Evolutionary conservation across 768 basidiomycete species (phyloP), one percentile per base, ranked within the genome.

Genomic region (Lentinus brumalis): DNA sequence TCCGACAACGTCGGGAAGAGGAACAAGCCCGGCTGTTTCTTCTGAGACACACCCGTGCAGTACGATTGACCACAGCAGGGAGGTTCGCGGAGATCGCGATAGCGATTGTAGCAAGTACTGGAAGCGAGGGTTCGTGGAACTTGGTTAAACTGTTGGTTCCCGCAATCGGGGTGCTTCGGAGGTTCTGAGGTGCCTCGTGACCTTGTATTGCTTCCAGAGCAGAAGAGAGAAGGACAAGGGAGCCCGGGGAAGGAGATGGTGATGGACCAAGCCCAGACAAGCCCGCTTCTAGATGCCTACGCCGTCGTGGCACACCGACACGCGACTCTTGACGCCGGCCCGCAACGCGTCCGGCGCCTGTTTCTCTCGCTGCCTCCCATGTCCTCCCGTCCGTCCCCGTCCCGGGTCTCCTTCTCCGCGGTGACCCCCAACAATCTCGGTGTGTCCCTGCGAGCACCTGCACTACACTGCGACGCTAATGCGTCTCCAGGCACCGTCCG

Each of bases 381-480:
- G 66, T 68, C 70, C 59, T 60, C 74, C 47, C 62, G 58, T 58
- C 73, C 74, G 46, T 60, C 70, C 29, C 65, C 64, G 53, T 62
- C 77, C 59, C 85, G 86, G 65, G 76, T 91, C 60, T 83, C 89
- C 18, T 90, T 91, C 74, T 81, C 91, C 53, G 85, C 86, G 51
- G 76, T 93, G 69, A 91, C 88, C 11, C 78, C 81, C 57, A 94
- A 94, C 74, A 96, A 95, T 75, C 76, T 95, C 49, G 94, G 94
- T 53, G 88, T 2, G 83, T 76, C 41, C 45, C 31, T 35, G 35
- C 5, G 16, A 16, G 8, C 61, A 81, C 86, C 88, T 89, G 74
- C 80, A 88, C 44, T 83, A 84, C 49, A 74, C 91, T 67, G 87
- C 85, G 6, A 76, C 79, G 55, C 26, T 26, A 96, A 92, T 73